Evolutionary conservation across 805 yeast genomes (phyloP).

Genomic region (Sungouiozyma ichnusensis): DNA sequence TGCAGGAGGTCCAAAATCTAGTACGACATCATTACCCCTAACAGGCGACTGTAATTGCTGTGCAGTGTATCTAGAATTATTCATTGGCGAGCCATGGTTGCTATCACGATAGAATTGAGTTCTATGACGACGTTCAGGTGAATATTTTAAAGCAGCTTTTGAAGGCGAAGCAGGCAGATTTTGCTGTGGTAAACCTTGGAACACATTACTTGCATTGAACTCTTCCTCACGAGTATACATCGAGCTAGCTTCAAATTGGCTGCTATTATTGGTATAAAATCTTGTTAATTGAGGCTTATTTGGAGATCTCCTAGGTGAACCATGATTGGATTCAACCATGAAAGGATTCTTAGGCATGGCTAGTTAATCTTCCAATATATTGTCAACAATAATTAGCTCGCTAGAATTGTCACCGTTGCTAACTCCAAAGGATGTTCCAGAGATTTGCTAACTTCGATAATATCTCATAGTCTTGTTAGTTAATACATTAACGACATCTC

Average conservation of each 20-base stretch:
- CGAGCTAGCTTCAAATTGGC: slow-evolving; percentile 1
- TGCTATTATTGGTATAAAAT: slow-evolving; percentile 20
- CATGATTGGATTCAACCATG: slow-evolving; percentile 23
- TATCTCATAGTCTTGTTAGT: neutral
- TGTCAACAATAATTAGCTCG: no score
- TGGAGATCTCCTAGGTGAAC: slow-evolving; percentile 22
- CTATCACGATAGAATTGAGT: slow-evolving; percentile 24
- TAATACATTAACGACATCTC: neutral
- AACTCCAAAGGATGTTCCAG: no score
- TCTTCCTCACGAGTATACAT: slow-evolving; percentile 9
- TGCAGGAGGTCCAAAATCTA: slow-evolving; percentile 33
- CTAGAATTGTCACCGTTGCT: no score
- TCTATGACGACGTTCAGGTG: slow-evolving; percentile 32
- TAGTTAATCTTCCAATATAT: no score
- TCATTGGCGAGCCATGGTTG: slow-evolving; percentile 28
- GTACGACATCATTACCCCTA: slow-evolving; percentile 42
- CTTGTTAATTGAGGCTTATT: slow-evolving; percentile 20
- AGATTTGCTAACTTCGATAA: neutral
- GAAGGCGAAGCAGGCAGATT: slow-evolving; percentile 33
- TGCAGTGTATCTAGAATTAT: slow-evolving; percentile 52
- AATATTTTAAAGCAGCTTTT: slow-evolving; percentile 29
- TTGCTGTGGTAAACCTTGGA: slow-evolving; percentile 24
- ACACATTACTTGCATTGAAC: slow-evolving; percentile 19
- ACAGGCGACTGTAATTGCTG: slow-evolving; percentile 66
- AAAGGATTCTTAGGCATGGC: slow-evolving; percentile 27